These are phyloP conservation scores for Myriosclerotinia curreyana DNA, from an alignment of 2,329 filamentous ascomycete species.

Conservation along the genomic window DNA sequence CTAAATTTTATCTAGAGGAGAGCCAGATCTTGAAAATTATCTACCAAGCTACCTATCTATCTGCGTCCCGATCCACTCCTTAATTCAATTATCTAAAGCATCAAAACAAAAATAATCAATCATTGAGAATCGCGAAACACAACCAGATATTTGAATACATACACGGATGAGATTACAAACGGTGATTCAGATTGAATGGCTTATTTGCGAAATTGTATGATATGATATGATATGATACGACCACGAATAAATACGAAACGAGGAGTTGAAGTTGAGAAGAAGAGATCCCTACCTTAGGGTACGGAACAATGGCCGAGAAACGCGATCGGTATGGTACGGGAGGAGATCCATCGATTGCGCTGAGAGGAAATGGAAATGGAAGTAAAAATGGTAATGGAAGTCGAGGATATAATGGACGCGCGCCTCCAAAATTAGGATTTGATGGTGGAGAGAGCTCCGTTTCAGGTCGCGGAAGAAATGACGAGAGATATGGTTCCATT, in stretches of 20 bases:
- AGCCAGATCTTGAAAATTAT: conserved; percentile 8
- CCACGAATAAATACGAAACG: conserved; percentile 11
- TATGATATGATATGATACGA: conserved; percentile 21
- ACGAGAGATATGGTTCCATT: conserved; percentile 11
- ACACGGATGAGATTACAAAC: background rate
- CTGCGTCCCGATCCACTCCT: conserved; percentile 12
- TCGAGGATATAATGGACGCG: conserved; percentile 21
- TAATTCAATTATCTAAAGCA: conserved; percentile 1
- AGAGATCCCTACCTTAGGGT: conserved; percentile 20
- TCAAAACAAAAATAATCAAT: background rate
- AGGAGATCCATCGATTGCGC: conserved; percentile 17
- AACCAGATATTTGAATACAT: background rate
- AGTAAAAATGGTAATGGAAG: conserved; percentile 11
- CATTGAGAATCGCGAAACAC: conserved; percentile 1
- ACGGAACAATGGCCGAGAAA: conserved; percentile 20
- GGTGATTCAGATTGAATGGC: background rate
- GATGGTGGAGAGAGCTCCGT: conserved; percentile 3
- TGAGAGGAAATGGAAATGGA: conserved; percentile 8
- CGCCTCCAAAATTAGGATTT: conserved; percentile 8
- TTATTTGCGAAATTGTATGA: conserved; percentile 6
- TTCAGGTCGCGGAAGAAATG: background rate
- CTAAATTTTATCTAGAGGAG: conserved; percentile 15
- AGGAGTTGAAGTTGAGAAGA: conserved; percentile 22
- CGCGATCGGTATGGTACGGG: conserved; percentile 18
- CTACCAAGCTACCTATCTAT: conserved; percentile 5